Conservation (phyloP, 139 green algal genomes). For the Parachlorella kessleri region DNA sequence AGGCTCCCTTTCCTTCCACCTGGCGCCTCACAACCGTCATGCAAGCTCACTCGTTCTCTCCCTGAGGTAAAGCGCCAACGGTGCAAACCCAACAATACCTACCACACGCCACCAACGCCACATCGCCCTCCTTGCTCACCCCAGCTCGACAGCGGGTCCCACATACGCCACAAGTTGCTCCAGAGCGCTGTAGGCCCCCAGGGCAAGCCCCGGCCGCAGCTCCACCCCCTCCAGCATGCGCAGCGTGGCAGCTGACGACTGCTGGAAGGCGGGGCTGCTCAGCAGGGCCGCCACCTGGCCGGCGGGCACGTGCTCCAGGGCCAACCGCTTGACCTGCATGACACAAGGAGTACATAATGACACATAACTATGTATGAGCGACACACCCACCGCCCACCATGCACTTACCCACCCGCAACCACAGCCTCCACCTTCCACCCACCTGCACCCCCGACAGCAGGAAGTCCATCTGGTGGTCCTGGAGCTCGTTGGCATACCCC, state of each 20-base stretch:
- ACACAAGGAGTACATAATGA: too few relatives aligned
- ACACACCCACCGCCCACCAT: too few relatives aligned
- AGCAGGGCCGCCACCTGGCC: neutral
- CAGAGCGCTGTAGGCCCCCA: neutral
- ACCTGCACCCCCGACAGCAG: conserved; percentile 11
- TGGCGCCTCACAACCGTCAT: neutral
- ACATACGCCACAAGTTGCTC: neutral
- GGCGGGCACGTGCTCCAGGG: conserved; percentile 9
- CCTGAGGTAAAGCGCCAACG: too few relatives aligned
- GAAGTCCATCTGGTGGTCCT: conserved; percentile 5
- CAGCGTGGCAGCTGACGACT: neutral
- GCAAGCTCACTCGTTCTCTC: too few relatives aligned
- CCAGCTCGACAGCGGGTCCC: neutral
- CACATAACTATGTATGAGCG: too few relatives aligned
- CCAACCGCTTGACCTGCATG: conserved; percentile 3
- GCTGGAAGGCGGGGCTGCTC: neutral
- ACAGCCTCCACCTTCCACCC: neutral
- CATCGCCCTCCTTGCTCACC: neutral
- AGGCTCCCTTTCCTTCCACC: too few relatives aligned
- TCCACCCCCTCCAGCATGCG: conserved; percentile 17
- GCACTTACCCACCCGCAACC: too few relatives aligned
- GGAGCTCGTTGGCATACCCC: conserved; percentile 7
- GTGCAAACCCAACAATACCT: neutral
- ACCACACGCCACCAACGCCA: neutral
- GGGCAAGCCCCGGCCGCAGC: conserved; percentile 2